Evolutionary conservation across 768 basidiomycete species (phyloP).

Genomic region (Tricholoma hemisulphureum): DNA sequence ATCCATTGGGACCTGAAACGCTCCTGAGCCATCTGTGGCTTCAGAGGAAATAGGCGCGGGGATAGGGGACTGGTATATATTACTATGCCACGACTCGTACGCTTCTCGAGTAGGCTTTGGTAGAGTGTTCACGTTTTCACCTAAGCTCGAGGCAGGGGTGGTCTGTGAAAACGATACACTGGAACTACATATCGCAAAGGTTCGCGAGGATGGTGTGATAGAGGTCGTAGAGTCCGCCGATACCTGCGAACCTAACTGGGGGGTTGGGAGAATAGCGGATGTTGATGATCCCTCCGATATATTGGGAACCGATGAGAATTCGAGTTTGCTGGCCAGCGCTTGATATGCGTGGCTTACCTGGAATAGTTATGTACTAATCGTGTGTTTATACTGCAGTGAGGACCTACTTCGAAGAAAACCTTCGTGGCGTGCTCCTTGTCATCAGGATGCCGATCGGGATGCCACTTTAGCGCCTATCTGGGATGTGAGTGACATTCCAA

Average conservation of each 20-base stretch:
- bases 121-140: constrained; percentile 18
- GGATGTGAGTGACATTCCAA: constrained; percentile 15
- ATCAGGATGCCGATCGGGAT: constrained; percentile 60
- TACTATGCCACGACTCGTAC: neutral
- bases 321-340: constrained; percentile 43
- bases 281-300: constrained; percentile 3
- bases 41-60: neutral
- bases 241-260: constrained; percentile 19
- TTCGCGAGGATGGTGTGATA: constrained; percentile 28
- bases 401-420: constrained; percentile 56
- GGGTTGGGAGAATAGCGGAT: constrained; percentile 11
- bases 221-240: constrained; percentile 24
- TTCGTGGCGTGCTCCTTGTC: constrained; percentile 52
- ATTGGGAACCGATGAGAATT: constrained; percentile 15
- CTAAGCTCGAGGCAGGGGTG: constrained; percentile 29
- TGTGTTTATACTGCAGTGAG: constrained; percentile 5
- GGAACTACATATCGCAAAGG: constrained; percentile 21
- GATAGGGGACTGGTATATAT: neutral
- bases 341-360: constrained; percentile 61
- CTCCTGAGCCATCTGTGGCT: neutral
- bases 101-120: constrained; percentile 5
- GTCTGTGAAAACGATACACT: constrained; percentile 23
- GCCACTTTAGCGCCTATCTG: constrained; percentile 60
- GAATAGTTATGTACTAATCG: constrained; percentile 2
- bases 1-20: neutral